phyloP scores from a whole-genome alignment of 305 asterid species.

The Rubia balearica region DNA sequence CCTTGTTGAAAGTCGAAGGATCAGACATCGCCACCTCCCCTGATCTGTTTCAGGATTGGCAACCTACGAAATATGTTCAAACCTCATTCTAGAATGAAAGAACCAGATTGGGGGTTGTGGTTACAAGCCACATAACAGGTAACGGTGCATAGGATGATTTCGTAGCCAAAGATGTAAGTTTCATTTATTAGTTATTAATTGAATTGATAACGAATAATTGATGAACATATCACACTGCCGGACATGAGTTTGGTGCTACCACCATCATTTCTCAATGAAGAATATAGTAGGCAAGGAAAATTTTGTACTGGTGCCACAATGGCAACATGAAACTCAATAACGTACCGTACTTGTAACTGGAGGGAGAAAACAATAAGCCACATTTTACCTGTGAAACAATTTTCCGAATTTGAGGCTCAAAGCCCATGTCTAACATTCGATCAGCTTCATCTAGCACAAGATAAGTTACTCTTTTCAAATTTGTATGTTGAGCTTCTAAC shows the following conservation, averaged over 20 bases:
- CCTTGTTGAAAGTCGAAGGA: neutral
- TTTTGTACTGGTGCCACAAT: neutral
- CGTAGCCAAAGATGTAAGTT: neutral
- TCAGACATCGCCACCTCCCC: no score
- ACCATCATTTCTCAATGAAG: neutral
- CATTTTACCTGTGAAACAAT: conserved; percentile 76
- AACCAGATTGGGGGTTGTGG: neutral
- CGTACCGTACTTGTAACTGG: neutral
- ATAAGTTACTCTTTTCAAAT: conserved; percentile 85
- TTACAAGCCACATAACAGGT: neutral
- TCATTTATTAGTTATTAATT: neutral
- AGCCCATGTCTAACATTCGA: conserved; percentile 98
- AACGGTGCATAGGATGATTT: no score
- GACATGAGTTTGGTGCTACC: neutral
- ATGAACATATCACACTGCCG: neutral
- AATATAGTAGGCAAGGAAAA: neutral
- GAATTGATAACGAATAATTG: neutral
- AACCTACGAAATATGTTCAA: neutral
- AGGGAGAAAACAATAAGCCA: neutral
- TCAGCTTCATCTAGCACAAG: conserved; percentile 98
- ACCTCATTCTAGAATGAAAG: neutral
- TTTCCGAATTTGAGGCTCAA: conserved; percentile 92
- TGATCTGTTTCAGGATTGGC: neutral
- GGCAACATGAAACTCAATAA: neutral
- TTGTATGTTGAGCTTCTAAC: conserved; percentile 90